A percentile compares a stretch with the other conserved stretches of the same genome.
phyloP scores from a whole-genome alignment of 2,329 filamentous ascomycete genomes.

The Paracorniculantispora psalliotae region DNA sequence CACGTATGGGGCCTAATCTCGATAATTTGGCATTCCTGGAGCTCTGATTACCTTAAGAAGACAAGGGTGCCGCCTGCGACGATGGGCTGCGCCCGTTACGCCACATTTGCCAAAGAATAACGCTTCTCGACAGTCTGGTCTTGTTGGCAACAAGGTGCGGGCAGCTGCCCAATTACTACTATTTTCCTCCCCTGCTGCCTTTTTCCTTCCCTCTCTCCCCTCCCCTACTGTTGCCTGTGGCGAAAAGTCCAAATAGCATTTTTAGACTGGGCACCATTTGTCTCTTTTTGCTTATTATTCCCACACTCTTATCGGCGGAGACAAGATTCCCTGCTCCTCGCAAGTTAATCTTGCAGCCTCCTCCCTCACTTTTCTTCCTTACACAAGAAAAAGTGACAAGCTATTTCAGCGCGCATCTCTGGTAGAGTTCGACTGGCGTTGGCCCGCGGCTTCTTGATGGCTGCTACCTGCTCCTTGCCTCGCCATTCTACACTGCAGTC shows the following conservation, averaged over 20 bases:
- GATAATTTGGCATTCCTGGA: conserved; percentile 5
- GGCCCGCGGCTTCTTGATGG: neutral
- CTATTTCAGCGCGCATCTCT: neutral
- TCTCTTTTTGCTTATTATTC: neutral
- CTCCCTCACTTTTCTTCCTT: neutral
- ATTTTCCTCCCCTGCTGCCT: neutral
- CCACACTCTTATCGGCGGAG: neutral
- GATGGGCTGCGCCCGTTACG: neutral
- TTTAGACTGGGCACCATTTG: neutral
- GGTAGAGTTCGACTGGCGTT: neutral
- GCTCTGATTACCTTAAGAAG: neutral
- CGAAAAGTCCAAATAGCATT: neutral
- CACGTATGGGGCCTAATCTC: conserved; percentile 4
- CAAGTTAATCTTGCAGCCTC: neutral
- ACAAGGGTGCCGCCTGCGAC: neutral
- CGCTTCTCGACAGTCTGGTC: neutral
- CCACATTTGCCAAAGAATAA: neutral
- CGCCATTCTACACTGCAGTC: neutral
- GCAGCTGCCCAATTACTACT: neutral
- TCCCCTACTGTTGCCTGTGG: neutral
- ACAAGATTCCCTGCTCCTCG: neutral
- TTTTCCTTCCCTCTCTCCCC: neutral
- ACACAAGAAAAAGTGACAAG: neutral
- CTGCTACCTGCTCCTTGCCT: neutral
- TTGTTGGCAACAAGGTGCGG: neutral